A percentile compares a stretch with the other conserved stretches of the same genome.
phyloP scores from a whole-genome alignment of 2,329 filamentous ascomycete species.

The Sarocladiaceae sp. region DNA sequence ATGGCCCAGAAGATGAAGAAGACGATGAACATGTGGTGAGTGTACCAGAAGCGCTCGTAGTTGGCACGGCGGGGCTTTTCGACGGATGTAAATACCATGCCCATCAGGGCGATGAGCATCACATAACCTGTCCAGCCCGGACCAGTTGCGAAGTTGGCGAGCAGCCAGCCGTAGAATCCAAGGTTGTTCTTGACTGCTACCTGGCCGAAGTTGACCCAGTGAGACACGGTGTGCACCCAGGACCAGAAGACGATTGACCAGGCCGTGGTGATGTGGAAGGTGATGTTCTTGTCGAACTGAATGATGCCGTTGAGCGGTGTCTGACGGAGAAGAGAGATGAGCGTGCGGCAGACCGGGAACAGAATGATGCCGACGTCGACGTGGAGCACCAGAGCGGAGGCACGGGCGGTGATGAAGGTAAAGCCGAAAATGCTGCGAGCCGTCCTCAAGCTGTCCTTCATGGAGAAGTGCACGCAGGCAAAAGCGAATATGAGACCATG shows the following conservation, averaged over 20 bases:
- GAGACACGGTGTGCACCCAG: conserved; percentile 79
- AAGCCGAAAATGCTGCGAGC: conserved; percentile 67
- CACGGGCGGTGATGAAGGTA: conserved; percentile 72
- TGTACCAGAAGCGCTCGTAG: conserved; percentile 89
- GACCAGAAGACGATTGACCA: conserved; percentile 90
- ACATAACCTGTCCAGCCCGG: conserved; percentile 85
- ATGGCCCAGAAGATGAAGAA: conserved; percentile 93
- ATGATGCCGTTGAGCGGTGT: conserved; percentile 83
- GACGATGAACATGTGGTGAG: conserved; percentile 80
- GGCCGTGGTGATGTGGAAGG: conserved; percentile 78
- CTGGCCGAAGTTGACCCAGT: conserved; percentile 83
- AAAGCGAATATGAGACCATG: conserved; percentile 77
- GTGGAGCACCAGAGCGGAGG: conserved; percentile 73
- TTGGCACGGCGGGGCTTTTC: conserved; percentile 77
- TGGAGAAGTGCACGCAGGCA: conserved; percentile 72
- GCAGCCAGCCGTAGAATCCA: conserved; percentile 72
- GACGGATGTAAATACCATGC: conserved; percentile 72
- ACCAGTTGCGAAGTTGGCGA: conserved; percentile 73
- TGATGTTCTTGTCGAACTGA: conserved; percentile 86
- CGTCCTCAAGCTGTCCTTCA: conserved; percentile 69
- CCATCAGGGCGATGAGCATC: conserved; percentile 75
- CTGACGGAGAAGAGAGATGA: conserved; percentile 76
- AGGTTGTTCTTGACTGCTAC: conserved; percentile 71
- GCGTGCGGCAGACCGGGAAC: conserved; percentile 77
- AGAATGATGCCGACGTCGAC: conserved; percentile 77